Percentiles rank a stretch among this genome's conserved stretches.
Conservation (phyloP, 179 eudicot species). For the Silene coronaria region DNA sequence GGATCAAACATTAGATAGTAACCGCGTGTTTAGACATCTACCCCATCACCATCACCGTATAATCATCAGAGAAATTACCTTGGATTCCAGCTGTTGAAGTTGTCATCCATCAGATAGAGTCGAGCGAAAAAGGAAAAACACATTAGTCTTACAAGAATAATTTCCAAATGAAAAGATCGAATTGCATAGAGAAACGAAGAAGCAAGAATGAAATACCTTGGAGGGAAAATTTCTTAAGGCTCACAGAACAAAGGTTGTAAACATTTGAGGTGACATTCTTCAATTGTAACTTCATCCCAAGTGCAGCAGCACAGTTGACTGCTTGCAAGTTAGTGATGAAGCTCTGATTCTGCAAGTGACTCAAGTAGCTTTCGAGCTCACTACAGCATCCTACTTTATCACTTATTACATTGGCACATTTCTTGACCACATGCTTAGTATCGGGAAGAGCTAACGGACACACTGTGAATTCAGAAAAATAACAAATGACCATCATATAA, state of each 20-base stretch:
- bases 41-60: background rate
- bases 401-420: conserved; percentile 46
- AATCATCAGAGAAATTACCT: conserved; percentile 42
- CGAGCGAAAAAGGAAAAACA: conserved; percentile 9
- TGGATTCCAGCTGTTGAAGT: conserved; percentile 55
- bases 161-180: background rate
- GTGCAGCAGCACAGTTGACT: conserved; percentile 84
- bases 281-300: conserved; percentile 65
- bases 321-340: conserved; percentile 95
- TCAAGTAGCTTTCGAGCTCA: conserved; percentile 57
- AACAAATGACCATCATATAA: conserved; percentile 11
- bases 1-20: background rate
- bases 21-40: background rate
- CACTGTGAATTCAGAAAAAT: conserved; percentile 36
- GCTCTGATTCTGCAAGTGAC: conserved; percentile 89
- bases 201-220: conserved; percentile 52
- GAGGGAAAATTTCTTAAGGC: conserved; percentile 89
- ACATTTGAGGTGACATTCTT: conserved; percentile 64
- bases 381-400: conserved; percentile 57
- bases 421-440: conserved; percentile 40
- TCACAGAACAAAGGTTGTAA: conserved; percentile 66
- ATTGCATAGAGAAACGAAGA: background rate
- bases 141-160: conserved; percentile 10
- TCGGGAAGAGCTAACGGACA: conserved; percentile 82
- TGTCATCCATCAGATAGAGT: conserved; percentile 11